Percentiles rank a stretch among this genome's conserved stretches.
Conservation (phyloP, 495 filamentous ascomycete genomes). For the Choiromyces venosus region DNA sequence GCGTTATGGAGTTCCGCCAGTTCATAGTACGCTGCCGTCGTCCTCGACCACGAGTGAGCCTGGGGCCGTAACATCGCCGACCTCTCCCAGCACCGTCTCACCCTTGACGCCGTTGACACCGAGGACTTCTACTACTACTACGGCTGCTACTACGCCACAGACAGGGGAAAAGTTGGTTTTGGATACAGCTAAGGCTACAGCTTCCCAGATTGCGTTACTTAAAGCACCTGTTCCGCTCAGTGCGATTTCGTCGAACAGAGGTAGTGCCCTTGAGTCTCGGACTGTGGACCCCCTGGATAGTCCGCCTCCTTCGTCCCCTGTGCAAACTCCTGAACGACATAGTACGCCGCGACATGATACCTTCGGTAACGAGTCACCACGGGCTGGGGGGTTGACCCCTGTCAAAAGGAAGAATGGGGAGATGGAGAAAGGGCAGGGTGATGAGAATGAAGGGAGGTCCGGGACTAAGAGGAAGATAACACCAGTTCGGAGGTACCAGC, state of each 20-base stretch:
- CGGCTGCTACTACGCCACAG: constrained; percentile 23
- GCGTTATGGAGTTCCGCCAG: constrained; percentile 19
- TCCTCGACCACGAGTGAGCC: constrained; percentile 10
- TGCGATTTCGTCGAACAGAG: constrained; percentile 11
- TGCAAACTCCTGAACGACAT: not conserved
- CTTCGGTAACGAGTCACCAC: not conserved
- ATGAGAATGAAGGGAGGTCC: not conserved
- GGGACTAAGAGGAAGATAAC: not conserved
- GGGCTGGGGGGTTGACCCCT: not conserved
- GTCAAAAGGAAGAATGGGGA: not conserved
- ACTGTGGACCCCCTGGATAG: not conserved
- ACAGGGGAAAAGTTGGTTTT: constrained; percentile 25
- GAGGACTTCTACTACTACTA: constrained; percentile 28
- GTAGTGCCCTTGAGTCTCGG: not conserved
- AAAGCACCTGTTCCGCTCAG: constrained; percentile 27
- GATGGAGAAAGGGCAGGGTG: not conserved
- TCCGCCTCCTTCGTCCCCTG: not conserved
- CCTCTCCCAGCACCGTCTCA: constrained; percentile 15
- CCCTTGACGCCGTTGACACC: constrained; percentile 12
- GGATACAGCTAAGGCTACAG: constrained; percentile 15
- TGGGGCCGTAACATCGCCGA: not conserved
- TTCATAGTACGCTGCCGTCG: constrained; percentile 29
- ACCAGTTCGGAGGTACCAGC: constrained; percentile 31
- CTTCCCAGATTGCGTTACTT: not conserved
- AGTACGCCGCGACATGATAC: not conserved